Evolutionary conservation across 495 filamentous ascomycete genomes (phyloP), one percentile per base, ranked within the genome.

Genomic region (Cryomyces antarcticus): DNA sequence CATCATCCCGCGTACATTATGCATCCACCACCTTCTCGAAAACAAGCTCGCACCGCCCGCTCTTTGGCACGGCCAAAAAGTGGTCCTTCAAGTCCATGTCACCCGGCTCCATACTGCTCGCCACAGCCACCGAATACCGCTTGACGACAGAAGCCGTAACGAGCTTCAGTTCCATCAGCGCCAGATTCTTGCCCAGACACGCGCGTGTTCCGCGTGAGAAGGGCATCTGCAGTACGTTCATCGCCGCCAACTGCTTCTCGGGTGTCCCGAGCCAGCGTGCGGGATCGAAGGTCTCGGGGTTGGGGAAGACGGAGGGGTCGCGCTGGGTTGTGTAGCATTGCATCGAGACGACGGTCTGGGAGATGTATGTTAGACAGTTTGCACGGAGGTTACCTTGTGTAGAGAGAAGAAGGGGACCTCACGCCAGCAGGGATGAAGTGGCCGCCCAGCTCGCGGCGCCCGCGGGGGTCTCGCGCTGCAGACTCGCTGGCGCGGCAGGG

Each of bases 131-230:
- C 30, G 29, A n/a, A 33, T 11, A 33, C 24, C 17, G 1, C 40
- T 33, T 42, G 9, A 42, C 3, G 9, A 42, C 6, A 30, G 27
- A 11, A 7, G 30, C 40, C 7, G 40, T 46, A 2, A 10, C 17
- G 12, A 42, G 38, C 39, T 24, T 27, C 39, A 48, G 31, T 30
- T 49, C 43, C n/a, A 49, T 12, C 30, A 34, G 31, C 5, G 46
- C 46, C 5, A 49, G 37, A 28, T 29, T 41, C 28, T 37, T 29
- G 29, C 46, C 46, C 12, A 49, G 28, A 36, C 47, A 49, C 28
- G 13, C 39, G 6, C 47, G 31, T 4, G 43, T 41, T 3, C 47
- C 47, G 24, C 29, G 13, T 7, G n/a, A 29, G 31, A 46, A 49
- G 13, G 47, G 43, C 17, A 41, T 34, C 17, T 46, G 42, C 6